Conservation (phyloP, 108 stramenopile genomes). For the Chaetoceros tenuissimus region DNA sequence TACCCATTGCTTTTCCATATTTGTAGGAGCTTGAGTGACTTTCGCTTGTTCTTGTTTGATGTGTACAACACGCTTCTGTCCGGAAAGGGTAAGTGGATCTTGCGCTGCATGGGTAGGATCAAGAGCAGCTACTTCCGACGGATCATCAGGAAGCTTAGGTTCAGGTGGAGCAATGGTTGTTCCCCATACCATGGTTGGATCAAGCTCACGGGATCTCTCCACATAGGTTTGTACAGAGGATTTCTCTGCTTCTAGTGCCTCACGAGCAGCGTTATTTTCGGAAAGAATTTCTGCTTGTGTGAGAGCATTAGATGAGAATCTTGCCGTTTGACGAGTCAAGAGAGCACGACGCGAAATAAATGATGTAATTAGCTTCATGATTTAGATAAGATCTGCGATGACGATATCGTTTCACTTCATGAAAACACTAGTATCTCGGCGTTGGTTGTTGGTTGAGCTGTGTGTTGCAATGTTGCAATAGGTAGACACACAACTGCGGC, state of each 20-base stretch:
- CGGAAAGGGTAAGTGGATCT: conserved; percentile 42
- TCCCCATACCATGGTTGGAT: not conserved
- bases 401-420: too few relatives aligned
- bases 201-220: not conserved
- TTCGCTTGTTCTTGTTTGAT: conserved; percentile 61
- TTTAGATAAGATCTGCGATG: too few relatives aligned
- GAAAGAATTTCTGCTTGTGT: not conserved
- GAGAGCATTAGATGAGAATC: not conserved
- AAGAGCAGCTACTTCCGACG: conserved; percentile 60
- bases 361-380: too few relatives aligned
- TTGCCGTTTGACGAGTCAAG: too few relatives aligned
- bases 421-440: too few relatives aligned
- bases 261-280: not conserved
- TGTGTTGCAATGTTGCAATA: too few relatives aligned
- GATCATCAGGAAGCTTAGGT: conserved; percentile 63
- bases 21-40: conserved; percentile 44
- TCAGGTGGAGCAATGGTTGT: conserved; percentile 30
- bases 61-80: conserved; percentile 52
- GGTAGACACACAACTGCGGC: too few relatives aligned
- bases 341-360: too few relatives aligned
- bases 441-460: too few relatives aligned
- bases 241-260: not conserved
- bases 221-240: not conserved
- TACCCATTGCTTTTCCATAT: conserved; percentile 56
- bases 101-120: conserved; percentile 53